A percentile compares a stretch with the other conserved stretches of the same genome.
Conservation (phyloP, 2,329 filamentous ascomycete genomes). For the Calycina marina region DNA sequence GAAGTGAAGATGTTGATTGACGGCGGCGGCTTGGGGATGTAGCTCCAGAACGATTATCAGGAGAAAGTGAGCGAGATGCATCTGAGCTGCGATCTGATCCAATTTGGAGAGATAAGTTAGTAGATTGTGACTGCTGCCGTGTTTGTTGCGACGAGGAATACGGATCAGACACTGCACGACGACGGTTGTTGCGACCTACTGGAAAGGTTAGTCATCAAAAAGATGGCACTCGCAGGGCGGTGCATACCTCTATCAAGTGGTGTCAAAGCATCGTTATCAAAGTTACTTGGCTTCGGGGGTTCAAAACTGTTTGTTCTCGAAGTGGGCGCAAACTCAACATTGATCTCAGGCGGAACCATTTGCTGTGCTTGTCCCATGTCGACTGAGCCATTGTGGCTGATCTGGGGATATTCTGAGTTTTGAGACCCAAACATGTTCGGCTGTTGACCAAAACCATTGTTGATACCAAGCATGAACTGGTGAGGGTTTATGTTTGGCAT, state of each 20-base stretch:
- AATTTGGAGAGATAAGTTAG: slow-evolving; percentile 38
- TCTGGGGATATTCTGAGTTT: slow-evolving; percentile 30
- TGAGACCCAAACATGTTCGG: slow-evolving; percentile 35
- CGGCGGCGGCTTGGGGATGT: slow-evolving; percentile 33
- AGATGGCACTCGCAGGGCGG: not conserved
- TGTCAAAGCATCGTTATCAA: slow-evolving; percentile 63
- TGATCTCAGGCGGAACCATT: slow-evolving; percentile 84
- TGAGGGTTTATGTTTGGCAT: slow-evolving; percentile 35
- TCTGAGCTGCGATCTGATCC: slow-evolving; percentile 32
- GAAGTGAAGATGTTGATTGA: slow-evolving; percentile 45
- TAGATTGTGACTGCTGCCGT: slow-evolving; percentile 33
- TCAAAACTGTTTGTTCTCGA: slow-evolving; percentile 52
- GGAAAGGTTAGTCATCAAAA: slow-evolving; percentile 10
- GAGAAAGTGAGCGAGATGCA: slow-evolving; percentile 41
- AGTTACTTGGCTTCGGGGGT: slow-evolving; percentile 44
- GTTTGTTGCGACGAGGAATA: slow-evolving; percentile 26
- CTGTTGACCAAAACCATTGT: slow-evolving; percentile 31
- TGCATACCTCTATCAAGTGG: slow-evolving; percentile 57
- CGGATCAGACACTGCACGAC: slow-evolving; percentile 23
- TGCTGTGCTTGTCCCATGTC: slow-evolving; percentile 56
- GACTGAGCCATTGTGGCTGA: slow-evolving; percentile 29
- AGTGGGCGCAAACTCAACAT: slow-evolving; percentile 79
- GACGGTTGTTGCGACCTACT: slow-evolving; percentile 21
- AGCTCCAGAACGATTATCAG: slow-evolving; percentile 37
- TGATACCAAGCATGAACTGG: slow-evolving; percentile 30